phyloP scores from a whole-genome alignment of 306 rosid genomes.

The Sechiopsis laciniata region DNA sequence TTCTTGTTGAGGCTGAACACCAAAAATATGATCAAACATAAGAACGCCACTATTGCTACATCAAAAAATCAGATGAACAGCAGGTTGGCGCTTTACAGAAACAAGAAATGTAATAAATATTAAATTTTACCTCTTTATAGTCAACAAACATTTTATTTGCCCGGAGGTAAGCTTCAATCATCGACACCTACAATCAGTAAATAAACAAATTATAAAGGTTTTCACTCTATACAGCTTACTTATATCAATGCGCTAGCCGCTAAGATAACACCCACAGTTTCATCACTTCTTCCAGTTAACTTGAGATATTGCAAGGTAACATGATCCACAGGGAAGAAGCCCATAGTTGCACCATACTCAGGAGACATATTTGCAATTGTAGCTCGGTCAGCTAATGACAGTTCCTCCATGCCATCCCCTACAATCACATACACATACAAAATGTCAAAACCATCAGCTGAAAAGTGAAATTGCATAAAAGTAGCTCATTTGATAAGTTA shows the following conservation, averaged over 20 bases:
- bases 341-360: conserved; percentile 99
- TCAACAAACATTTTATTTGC: conserved; percentile 90
- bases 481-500: not conserved
- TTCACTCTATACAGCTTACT: not conserved
- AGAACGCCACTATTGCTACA: not conserved
- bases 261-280: conserved; percentile 53
- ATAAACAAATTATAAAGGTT: conserved; percentile 23
- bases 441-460: not conserved
- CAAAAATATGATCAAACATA: conserved; percentile 12
- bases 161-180: conserved; percentile 91
- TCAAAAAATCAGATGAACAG: not conserved
- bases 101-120: not conserved
- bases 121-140: conserved; percentile 61
- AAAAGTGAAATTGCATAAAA: not conserved
- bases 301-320: not conserved
- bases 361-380: conserved; percentile 99
- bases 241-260: not conserved
- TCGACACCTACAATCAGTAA: conserved; percentile 55
- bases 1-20: conserved; percentile 75
- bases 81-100: not conserved
- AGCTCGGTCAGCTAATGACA: conserved; percentile 94
- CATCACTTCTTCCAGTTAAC: conserved; percentile 52
- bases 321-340: not conserved
- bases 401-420: conserved; percentile 90
- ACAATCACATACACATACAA: conserved; percentile 32